Base-by-base conservation (phyloP, 805 yeast genomes). In the Sugiyamaella chiloensis region DNA sequence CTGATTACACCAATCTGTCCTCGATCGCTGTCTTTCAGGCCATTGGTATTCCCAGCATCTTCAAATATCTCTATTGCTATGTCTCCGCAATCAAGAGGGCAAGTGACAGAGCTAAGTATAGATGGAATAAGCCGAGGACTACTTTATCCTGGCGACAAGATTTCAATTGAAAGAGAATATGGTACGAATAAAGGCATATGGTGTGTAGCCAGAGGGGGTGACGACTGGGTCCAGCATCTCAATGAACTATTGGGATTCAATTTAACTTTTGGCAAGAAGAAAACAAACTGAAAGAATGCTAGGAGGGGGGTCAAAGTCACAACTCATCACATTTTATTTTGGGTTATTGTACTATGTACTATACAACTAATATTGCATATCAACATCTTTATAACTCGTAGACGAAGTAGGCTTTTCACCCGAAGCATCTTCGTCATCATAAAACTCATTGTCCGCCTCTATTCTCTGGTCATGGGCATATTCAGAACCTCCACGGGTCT, bases 1-100 rank as follows among this genome's bases (percentile, higher is more conserved):
- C 68, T 90, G 40, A 65, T 90, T 26, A 86, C 96, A 0, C 97
- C 97, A 8, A 87, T 90, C 43, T 89, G 96, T 61, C 97, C 98
- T 5, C 68, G 96, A 48, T 85, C 95, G 11, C 71, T 90, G 24
- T 84, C 93, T n/a, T 90, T 90, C 63, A 70, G 98, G 60, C 98
- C 97, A 3, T 67, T 90, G 41, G 75, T 90, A 5, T 71, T 90
- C 47, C 97, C 98, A 0, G 73, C 83, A 21, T 75, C 84, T 2
- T 81, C 95, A 2, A 87, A 83, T 57, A 81, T 91, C 17, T 46
- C 63, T 12, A 55, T 67, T 8, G 43, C 54, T 12, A 58, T 65
- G 23, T 60, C 68, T 2, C 51, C 58, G 3, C 56, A 62, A 40
- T 65, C 69, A 7, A 59, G 73, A 46, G 61, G 72, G 40, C 52